phyloP scores from a whole-genome alignment of 768 basidiomycete species.

The Leccinum boreale region DNA sequence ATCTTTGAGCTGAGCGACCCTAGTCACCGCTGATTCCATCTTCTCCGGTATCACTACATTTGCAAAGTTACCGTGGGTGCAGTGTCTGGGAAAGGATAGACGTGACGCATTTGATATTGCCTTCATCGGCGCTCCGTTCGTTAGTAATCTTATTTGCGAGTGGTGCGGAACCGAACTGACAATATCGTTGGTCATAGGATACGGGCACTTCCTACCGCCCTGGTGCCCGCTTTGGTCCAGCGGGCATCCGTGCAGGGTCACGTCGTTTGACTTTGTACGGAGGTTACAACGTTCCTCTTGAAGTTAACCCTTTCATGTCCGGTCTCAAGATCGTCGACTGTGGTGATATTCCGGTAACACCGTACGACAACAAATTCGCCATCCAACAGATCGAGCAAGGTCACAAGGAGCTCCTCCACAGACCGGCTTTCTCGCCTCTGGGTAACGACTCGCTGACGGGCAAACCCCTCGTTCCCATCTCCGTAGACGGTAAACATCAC shows the following conservation, averaged over 20 bases:
- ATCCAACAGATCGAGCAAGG: constrained; percentile 74
- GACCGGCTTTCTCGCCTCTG: constrained; percentile 56
- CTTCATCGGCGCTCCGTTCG: constrained; percentile 77
- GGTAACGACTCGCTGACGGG: constrained; percentile 64
- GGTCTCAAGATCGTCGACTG: constrained; percentile 74
- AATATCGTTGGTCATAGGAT: constrained; percentile 38
- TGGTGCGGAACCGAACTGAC: background rate
- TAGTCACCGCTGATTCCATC: constrained; percentile 73
- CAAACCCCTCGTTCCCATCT: constrained; percentile 51
- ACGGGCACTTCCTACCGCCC: constrained; percentile 76
- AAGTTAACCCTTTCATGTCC: constrained; percentile 66
- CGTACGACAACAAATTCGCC: constrained; percentile 71
- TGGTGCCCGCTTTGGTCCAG: constrained; percentile 83
- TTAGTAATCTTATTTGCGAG: constrained; percentile 31
- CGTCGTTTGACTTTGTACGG: constrained; percentile 73
- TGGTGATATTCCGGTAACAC: constrained; percentile 75
- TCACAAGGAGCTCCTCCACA: constrained; percentile 67
- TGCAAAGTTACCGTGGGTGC: constrained; percentile 81
- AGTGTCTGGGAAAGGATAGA: constrained; percentile 66
- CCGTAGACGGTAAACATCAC: constrained; percentile 69
- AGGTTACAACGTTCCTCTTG: constrained; percentile 74
- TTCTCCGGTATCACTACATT: constrained; percentile 86
- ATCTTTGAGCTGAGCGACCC: background rate
- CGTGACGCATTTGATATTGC: constrained; percentile 71
- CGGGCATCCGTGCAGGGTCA: constrained; percentile 77